Evolutionary conservation across 306 rosid species (phyloP).

Genomic region (Biancaea sappan): DNA sequence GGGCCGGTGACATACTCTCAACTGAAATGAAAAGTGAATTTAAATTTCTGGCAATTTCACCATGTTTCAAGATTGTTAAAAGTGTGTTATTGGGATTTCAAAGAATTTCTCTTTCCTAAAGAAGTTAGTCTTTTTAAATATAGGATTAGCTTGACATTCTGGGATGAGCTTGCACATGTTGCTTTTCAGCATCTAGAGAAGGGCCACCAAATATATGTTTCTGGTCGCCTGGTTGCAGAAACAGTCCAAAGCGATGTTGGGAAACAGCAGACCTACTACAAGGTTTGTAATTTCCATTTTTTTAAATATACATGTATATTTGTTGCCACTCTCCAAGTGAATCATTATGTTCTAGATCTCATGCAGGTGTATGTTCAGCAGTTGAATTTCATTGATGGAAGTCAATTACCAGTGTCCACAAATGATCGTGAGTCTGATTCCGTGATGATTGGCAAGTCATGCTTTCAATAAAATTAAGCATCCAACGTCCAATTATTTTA

Average conservation of each 20-base stretch:
- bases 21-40: not conserved
- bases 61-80: not conserved
- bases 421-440: slow-evolving; percentile 53
- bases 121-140: slow-evolving; percentile 12
- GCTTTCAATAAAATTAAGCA: slow-evolving; percentile 15
- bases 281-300: slow-evolving; percentile 44
- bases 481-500: not conserved
- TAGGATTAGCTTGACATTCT: slow-evolving; percentile 79
- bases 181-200: slow-evolving; percentile 73
- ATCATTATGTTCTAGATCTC: slow-evolving; percentile 28
- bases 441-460: slow-evolving; percentile 49
- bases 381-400: slow-evolving; percentile 75
- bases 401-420: slow-evolving; percentile 32
- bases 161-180: slow-evolving; percentile 82
- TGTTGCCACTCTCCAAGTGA: not conserved
- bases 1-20: not conserved
- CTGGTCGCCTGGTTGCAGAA: slow-evolving; percentile 78
- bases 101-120: not conserved
- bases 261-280: slow-evolving; percentile 76
- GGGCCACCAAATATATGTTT: slow-evolving; percentile 71
- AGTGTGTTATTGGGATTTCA: not conserved
- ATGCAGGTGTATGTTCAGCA: slow-evolving; percentile 80
- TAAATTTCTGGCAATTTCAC: not conserved
- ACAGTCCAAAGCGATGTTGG: slow-evolving; percentile 65
- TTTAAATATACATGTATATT: not conserved